Percentiles rank a stretch among this genome's conserved stretches.
Evolutionary conservation across 495 filamentous ascomycete genomes (phyloP).

Genomic region (Entonaema liquescens): DNA sequence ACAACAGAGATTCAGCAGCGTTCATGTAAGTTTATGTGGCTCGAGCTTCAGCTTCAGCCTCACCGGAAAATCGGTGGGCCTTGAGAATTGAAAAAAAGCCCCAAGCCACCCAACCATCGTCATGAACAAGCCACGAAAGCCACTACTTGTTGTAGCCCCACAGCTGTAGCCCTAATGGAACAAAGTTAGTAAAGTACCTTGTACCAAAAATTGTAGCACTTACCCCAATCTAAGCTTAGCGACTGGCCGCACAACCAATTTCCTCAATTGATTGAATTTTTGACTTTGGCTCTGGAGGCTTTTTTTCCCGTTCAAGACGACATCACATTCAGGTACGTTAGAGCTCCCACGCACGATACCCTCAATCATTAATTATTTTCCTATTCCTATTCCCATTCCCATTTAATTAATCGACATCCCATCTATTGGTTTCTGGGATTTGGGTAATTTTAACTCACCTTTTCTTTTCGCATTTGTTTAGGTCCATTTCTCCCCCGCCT

Average conservation of each 20-base stretch:
- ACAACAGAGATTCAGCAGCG: not conserved
- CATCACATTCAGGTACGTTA: constrained; percentile 48
- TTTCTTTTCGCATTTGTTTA: constrained; percentile 8
- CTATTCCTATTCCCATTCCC: not conserved
- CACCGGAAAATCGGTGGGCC: constrained; percentile 8
- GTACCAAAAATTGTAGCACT: constrained; percentile 2
- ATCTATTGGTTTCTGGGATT: constrained; percentile 1
- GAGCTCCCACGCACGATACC: constrained; percentile 8
- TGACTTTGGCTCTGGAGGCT: constrained; percentile 40
- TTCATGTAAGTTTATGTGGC: constrained; percentile 16
- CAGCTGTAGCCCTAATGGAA: constrained; percentile 29
- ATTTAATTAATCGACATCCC: constrained; percentile 1
- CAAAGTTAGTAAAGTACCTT: constrained; percentile 28
- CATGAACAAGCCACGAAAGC: not conserved
- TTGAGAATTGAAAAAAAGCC: too few species aligned
- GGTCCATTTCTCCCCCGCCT: constrained; percentile 43
- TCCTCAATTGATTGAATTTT: constrained; percentile 46
- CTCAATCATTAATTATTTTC: not conserved
- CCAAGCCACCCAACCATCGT: not conserved
- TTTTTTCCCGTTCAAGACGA: constrained; percentile 35
- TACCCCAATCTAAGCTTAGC: constrained; percentile 44
- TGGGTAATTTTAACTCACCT: constrained; percentile 27
- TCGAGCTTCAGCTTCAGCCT: constrained; percentile 38
- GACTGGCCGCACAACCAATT: constrained; percentile 47
- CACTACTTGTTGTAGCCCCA: not conserved